Base-by-base conservation (phyloP, 1,284 basidiomycete species). In the Ustanciosporium gigantosporum region DNA sequence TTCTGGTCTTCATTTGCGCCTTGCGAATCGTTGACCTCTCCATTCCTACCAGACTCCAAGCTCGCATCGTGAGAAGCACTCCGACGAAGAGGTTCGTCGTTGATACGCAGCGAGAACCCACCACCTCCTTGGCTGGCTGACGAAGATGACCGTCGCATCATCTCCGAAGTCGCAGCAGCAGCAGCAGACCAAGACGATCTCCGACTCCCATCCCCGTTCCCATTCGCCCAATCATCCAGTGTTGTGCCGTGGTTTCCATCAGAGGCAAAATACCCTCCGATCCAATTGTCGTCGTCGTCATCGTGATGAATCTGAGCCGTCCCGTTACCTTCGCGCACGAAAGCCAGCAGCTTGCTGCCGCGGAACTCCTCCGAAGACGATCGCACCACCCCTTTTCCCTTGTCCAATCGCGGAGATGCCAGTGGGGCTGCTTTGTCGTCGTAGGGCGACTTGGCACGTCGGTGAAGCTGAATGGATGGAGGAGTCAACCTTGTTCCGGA, bases 391-490 rank as follows among this genome's bases (percentile, higher is more conserved):
- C 56, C 61, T 21, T 65, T 65, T 17, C 61, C 61, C 43, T 65
- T 65, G 45, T 65, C 56, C 20, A 52, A 34, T 32, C 51, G 43
- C 14, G 61, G 61, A 25, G 61, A 65, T 3, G 61, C 50, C 7
- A 65, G 45, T 3, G 56, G 61, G 1, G 61, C 61, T 19, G 61
- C 61, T 21, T 65, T 65, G 31, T 48, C 61, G 45, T 65, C 61
- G 35, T 65, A 65, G 16, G 61, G 51, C 34, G 51, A 55, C 16
- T 51, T 55, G 24, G 61, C 56, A 6, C 61, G 36, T 0, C 59
- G 44, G 16, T 40, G 47, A n/a, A 41, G 41, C 34, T 49, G 50
- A 21, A 59, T 29, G 13, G 50, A 21, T 8, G 47, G 20, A 1
- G 61, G 61, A 3, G 44, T 46, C 1, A 64, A 44, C 59, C 52